Evolutionary conservation across 2,329 filamentous ascomycete species (phyloP).

Genomic region (Xylaria sp.): DNA sequence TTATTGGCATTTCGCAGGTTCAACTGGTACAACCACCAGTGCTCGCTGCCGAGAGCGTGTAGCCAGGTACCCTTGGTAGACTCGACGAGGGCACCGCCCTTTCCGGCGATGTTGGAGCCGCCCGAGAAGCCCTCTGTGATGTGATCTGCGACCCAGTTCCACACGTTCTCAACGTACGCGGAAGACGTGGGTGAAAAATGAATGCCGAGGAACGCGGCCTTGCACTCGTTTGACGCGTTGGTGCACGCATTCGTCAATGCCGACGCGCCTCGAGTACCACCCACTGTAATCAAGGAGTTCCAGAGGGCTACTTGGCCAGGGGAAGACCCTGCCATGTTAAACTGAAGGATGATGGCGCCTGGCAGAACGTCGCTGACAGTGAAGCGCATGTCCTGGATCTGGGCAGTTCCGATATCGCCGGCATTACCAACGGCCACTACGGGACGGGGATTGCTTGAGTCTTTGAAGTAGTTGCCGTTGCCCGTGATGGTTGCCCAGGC

Average conservation of each 20-base stretch:
- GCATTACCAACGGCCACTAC: slow-evolving; percentile 68
- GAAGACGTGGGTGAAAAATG: slow-evolving; percentile 60
- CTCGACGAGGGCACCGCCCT: slow-evolving; percentile 60
- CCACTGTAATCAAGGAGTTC: slow-evolving; percentile 54
- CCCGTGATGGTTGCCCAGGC: slow-evolving; percentile 64
- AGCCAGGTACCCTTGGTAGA: slow-evolving; percentile 62
- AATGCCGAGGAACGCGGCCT: slow-evolving; percentile 59
- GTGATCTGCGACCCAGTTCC: slow-evolving; percentile 66
- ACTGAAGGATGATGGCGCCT: slow-evolving; percentile 69
- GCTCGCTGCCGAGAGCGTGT: slow-evolving; percentile 64
- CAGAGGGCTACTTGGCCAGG: slow-evolving; percentile 51
- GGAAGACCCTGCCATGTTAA: slow-evolving; percentile 51
- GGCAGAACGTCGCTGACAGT: slow-evolving; percentile 68
- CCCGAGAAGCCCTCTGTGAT: slow-evolving; percentile 59
- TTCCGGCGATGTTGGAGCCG: slow-evolving; percentile 58
- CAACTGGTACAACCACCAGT: slow-evolving; percentile 69
- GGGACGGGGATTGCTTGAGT: slow-evolving; percentile 62
- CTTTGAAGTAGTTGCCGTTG: slow-evolving; percentile 61
- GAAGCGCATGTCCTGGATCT: slow-evolving; percentile 74
- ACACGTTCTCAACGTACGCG: slow-evolving; percentile 65
- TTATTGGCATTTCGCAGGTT: slow-evolving; percentile 62
- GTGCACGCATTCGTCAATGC: slow-evolving; percentile 47
- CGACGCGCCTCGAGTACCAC: slow-evolving; percentile 51
- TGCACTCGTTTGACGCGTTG: slow-evolving; percentile 53
- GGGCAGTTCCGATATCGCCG: slow-evolving; percentile 68